Conservation (phyloP, 1,284 basidiomycete genomes). For the Inonotus obliquus region DNA sequence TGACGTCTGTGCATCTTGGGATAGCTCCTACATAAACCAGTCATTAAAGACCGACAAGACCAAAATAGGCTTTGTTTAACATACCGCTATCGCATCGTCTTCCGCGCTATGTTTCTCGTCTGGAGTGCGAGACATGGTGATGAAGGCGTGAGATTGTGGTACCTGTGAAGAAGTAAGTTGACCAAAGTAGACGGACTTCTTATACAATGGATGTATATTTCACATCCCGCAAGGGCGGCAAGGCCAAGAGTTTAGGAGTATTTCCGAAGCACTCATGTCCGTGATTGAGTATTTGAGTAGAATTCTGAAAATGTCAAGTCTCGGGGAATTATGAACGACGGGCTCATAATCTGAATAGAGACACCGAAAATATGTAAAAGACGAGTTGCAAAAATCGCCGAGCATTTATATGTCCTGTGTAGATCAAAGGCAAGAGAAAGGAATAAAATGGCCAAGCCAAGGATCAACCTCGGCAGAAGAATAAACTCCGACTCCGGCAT, state of each 20-base stretch:
- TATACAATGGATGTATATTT: not conserved
- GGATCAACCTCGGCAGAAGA: not conserved
- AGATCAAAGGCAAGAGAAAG: not conserved
- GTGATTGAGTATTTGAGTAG: not conserved
- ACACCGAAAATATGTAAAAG: not conserved
- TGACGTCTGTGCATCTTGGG: not conserved
- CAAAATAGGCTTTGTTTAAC: not conserved
- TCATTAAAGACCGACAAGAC: not conserved
- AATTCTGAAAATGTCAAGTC: not conserved
- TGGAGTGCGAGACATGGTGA: constrained; percentile 9
- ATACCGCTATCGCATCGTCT: constrained; percentile 8
- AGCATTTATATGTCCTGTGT: not conserved
- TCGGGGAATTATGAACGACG: not conserved
- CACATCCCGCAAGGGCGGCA: not conserved
- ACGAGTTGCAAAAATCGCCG: not conserved
- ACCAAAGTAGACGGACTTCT: not conserved
- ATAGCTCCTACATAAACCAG: not conserved
- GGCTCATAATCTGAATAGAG: not conserved
- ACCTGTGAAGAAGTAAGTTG: not conserved
- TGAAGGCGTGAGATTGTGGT: not conserved
- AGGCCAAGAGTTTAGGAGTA: not conserved
- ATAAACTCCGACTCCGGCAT: not conserved
- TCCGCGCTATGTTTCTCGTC: constrained; percentile 10
- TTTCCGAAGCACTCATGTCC: not conserved
- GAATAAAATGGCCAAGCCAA: not conserved